Evolutionary conservation across 768 basidiomycete species (phyloP).

Genomic region (Termitomyces sp.): DNA sequence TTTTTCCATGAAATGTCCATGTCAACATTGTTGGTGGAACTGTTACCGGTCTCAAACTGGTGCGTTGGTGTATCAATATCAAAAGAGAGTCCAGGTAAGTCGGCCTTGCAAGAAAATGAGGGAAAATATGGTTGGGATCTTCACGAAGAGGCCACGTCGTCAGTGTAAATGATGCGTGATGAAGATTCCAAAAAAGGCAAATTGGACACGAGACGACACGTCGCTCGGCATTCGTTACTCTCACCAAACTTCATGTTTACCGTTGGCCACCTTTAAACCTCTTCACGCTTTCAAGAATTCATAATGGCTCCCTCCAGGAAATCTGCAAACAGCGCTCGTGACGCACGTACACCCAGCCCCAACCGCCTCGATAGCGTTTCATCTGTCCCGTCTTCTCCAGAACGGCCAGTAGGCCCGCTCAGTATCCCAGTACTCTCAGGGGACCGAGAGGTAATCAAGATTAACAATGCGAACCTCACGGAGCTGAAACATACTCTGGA

Average conservation of each 20-base stretch:
- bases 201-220: constrained; percentile 14
- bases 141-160: no score
- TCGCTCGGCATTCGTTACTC: constrained; percentile 7
- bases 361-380: constrained; percentile 16
- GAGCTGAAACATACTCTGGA: constrained; percentile 76
- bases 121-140: no score
- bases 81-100: no score
- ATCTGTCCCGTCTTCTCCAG: constrained; percentile 28
- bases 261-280: no score
- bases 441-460: constrained; percentile 54
- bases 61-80: no score
- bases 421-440: constrained; percentile 40
- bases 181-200: constrained; percentile 13
- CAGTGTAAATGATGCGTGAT: no score
- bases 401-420: constrained; percentile 53
- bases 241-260: constrained; percentile 11
- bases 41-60: no score
- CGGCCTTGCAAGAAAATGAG: no score
- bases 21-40: no score
- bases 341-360: constrained; percentile 18
- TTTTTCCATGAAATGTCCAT: no score
- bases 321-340: constrained; percentile 8
- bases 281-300: constrained; percentile 6
- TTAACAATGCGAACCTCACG: constrained; percentile 53
- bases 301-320: constrained; percentile 19